Conservation (phyloP, 2,329 filamentous ascomycete species). For the Chaetomiaceae sp. region DNA sequence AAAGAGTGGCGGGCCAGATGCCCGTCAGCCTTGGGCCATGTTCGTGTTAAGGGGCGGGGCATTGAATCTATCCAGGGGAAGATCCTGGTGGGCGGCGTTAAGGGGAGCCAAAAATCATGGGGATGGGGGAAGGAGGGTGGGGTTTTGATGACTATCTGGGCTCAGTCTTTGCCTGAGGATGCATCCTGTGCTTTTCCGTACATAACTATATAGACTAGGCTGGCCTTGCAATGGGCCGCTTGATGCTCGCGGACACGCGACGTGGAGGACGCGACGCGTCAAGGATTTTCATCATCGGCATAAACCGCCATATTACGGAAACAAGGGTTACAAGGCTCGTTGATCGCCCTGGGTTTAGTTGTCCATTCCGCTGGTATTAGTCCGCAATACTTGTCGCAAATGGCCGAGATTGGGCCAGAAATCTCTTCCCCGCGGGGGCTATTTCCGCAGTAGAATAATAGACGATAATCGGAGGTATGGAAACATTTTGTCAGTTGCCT, state of each 20-base stretch:
- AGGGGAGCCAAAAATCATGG: not conserved
- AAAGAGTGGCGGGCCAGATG: too few species aligned
- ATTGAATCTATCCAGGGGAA: too few species aligned
- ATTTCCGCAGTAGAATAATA: too few species aligned
- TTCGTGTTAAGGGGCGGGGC: too few species aligned
- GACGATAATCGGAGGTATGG: too few species aligned
- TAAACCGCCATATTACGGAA: constrained; percentile 1
- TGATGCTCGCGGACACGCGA: constrained; percentile 4
- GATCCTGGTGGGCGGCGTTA: not conserved
- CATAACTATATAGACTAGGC: too few species aligned
- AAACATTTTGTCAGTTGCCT: too few species aligned
- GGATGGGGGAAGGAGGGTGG: not conserved
- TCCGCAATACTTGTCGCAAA: not conserved
- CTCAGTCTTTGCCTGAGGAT: not conserved
- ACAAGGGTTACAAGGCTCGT: not conserved
- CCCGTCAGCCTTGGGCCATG: too few species aligned
- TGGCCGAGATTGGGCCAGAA: not conserved
- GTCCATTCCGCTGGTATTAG: too few species aligned
- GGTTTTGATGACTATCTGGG: too few species aligned
- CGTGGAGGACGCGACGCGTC: constrained; percentile 4
- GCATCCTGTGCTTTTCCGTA: too few species aligned
- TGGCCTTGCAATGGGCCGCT: too few species aligned
- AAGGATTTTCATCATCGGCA: not conserved
- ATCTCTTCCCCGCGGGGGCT: not conserved
- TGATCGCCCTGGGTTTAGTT: not conserved